Conservation (phyloP, 169 alveolate genomes). For the Plasmodium sp. region DNA sequence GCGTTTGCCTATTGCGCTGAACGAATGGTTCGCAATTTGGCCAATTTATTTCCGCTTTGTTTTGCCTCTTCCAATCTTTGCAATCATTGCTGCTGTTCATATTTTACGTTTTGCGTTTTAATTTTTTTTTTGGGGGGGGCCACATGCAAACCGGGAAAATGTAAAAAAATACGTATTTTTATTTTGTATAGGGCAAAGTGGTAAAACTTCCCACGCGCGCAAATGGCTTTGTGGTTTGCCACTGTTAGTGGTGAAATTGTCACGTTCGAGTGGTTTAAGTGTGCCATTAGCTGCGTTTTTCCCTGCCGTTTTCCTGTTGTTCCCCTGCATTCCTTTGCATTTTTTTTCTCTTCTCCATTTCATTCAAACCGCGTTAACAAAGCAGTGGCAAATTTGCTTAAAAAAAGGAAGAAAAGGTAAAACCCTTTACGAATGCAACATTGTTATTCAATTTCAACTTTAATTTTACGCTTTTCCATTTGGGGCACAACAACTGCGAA, state of each 20-base stretch:
- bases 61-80: not conserved
- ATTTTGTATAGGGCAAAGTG: not conserved
- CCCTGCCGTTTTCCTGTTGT: not conserved
- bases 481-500: not conserved
- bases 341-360: not conserved
- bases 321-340: not conserved
- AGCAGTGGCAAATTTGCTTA: not conserved
- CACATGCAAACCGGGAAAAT: not conserved
- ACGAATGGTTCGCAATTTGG: not conserved
- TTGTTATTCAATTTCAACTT: not conserved
- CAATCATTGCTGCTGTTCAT: not conserved
- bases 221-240: not conserved
- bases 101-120: not conserved
- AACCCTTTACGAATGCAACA: not conserved
- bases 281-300: not conserved
- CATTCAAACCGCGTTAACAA: not conserved
- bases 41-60: not conserved
- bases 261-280: not conserved
- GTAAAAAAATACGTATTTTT: conserved; percentile 1
- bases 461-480: not conserved
- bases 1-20: not conserved
- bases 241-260: not conserved
- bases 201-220: not conserved
- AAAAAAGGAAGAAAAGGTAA: not conserved
- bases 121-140: not conserved